Evolutionary conservation across 208 protist species (phyloP).

Genomic region (Naegleria lovaniensis): DNA sequence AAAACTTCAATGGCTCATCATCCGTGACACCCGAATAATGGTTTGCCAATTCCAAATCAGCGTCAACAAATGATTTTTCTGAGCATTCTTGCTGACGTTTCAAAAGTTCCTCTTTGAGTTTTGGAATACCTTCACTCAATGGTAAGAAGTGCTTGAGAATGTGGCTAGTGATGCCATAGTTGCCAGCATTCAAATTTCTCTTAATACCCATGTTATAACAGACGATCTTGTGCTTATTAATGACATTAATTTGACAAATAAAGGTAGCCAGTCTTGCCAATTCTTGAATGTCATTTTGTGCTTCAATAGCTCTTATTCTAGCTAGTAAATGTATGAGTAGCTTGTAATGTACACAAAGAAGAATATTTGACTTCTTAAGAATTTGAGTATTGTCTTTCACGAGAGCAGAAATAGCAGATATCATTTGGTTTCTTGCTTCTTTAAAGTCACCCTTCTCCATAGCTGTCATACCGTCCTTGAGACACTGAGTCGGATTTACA

Average conservation of each 20-base stretch:
- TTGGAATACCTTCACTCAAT: neutral
- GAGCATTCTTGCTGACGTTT: neutral
- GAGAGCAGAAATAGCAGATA: neutral
- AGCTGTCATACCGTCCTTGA: conserved; percentile 12
- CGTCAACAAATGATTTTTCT: neutral
- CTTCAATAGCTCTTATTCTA: neutral
- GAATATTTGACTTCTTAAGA: conserved; percentile 7
- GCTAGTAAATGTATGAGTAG: neutral
- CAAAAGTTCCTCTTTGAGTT: neutral
- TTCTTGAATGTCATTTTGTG: neutral
- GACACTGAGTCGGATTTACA: neutral
- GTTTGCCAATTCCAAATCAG: neutral
- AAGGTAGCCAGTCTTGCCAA: neutral
- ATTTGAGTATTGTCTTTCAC: neutral
- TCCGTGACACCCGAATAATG: neutral
- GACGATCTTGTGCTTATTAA: conserved; percentile 14
- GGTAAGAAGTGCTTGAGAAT: neutral
- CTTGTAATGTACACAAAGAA: conserved; percentile 16
- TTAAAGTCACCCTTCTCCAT: conserved; percentile 7
- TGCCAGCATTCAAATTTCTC: conserved; percentile 6
- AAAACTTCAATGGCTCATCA: neutral
- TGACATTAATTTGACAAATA: neutral
- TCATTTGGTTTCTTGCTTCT: neutral
- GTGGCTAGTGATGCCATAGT: neutral
- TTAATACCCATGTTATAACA: conserved; percentile 13